phyloP scores from a whole-genome alignment of 768 basidiomycete genomes.

The Amanita phalloides region DNA sequence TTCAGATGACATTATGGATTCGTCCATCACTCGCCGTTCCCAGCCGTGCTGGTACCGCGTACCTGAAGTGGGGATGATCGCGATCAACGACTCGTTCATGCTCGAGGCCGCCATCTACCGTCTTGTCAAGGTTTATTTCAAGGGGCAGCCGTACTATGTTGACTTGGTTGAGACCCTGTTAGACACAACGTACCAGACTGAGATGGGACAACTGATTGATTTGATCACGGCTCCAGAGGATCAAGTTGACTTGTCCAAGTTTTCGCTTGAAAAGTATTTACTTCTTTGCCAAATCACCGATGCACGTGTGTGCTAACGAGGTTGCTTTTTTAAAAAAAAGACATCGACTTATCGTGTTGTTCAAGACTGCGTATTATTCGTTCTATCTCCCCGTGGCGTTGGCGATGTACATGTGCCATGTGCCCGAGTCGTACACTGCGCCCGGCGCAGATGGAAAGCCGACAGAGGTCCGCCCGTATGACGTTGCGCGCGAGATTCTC shows the following conservation, averaged over 20 bases:
- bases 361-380: slow-evolving; percentile 64
- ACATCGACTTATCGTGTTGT: background rate
- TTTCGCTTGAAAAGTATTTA: slow-evolving; percentile 73
- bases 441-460: slow-evolving; percentile 6
- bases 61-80: slow-evolving; percentile 62
- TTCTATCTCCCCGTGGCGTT: slow-evolving; percentile 98
- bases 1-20: slow-evolving; percentile 96
- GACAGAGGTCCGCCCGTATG: slow-evolving; percentile 45
- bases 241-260: slow-evolving; percentile 74
- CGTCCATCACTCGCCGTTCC: slow-evolving; percentile 83
- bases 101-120: slow-evolving; percentile 90
- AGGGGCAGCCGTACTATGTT: slow-evolving; percentile 69
- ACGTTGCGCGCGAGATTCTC: slow-evolving; percentile 69
- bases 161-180: slow-evolving; percentile 89
- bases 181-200: slow-evolving; percentile 85
- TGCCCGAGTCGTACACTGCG: slow-evolving; percentile 40
- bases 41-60: slow-evolving; percentile 92
- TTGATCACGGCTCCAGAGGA: slow-evolving; percentile 93
- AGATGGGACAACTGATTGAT: slow-evolving; percentile 94
- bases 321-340: background rate
- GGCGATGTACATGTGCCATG: slow-evolving; percentile 70
- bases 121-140: slow-evolving; percentile 82
- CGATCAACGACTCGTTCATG: slow-evolving; percentile 96
- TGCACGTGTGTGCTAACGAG: too few species aligned
- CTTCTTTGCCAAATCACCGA: too few species aligned